Conservation (phyloP, 2,329 filamentous ascomycete genomes). For the Arthrobotrys megalospora region DNA sequence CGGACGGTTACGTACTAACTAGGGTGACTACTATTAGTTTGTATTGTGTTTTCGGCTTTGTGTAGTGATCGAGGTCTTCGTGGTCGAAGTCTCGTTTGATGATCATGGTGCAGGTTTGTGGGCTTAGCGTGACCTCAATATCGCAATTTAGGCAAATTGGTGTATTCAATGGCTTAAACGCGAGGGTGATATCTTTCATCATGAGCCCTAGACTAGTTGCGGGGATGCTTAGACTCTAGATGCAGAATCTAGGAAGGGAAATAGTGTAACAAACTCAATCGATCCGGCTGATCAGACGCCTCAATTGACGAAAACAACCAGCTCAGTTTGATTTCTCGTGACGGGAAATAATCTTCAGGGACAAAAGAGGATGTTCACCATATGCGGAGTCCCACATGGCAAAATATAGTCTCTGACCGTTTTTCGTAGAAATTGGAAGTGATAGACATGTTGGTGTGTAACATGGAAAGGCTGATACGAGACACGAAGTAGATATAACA, state of each 20-base stretch:
- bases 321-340: neutral
- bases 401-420: neutral
- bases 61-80: conserved; percentile 49
- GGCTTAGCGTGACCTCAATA: no score
- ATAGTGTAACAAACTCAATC: conserved; percentile 5
- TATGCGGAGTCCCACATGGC: neutral
- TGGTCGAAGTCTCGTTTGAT: conserved; percentile 50
- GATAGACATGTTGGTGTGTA: neutral
- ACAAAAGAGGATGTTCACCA: neutral
- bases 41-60: conserved; percentile 13
- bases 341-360: conserved; percentile 23
- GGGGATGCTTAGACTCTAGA: no score
- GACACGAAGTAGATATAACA: neutral
- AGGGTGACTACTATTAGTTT: conserved; percentile 43
- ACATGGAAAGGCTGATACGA: no score
- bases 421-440: neutral
- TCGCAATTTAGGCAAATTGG: no score
- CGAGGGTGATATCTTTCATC: no score
- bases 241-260: neutral
- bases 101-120: neutral
- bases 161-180: no score
- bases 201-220: no score
- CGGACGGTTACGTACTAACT: conserved; percentile 31
- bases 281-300: conserved; percentile 1
- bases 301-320: conserved; percentile 15